phyloP scores from a whole-genome alignment of 108 stramenopile genomes.

The Pseudonitzschia multiseries region DNA sequence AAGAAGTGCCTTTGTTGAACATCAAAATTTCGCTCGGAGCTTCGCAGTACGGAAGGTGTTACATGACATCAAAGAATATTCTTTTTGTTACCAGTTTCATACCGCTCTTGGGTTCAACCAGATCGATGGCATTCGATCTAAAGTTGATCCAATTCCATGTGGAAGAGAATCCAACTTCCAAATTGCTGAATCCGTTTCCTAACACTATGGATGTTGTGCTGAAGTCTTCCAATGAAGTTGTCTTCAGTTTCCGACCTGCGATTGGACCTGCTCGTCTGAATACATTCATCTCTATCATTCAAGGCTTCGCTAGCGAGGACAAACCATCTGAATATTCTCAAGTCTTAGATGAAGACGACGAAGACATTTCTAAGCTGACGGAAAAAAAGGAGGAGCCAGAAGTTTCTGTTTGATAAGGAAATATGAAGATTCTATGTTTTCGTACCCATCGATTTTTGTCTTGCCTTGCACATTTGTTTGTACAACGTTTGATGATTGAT shows the following conservation, averaged over 20 bases:
- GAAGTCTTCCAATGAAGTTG: conserved; percentile 35
- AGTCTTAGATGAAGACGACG: conserved; percentile 17
- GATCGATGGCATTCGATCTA: conserved; percentile 52
- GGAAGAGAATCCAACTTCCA: conserved; percentile 40
- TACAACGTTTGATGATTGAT: too few relatives aligned
- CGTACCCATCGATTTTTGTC: too few relatives aligned
- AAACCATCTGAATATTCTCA: conserved; percentile 28
- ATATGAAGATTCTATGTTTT: too few relatives aligned
- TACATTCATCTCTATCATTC: conserved; percentile 71
- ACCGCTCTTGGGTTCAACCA: conserved; percentile 68
- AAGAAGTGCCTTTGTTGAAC: conserved; percentile 69
- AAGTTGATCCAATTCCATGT: conserved; percentile 69
- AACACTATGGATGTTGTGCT: conserved; percentile 54
- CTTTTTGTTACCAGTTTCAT: conserved; percentile 67
- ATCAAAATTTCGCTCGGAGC: conserved; percentile 70
- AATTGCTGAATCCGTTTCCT: conserved; percentile 70
- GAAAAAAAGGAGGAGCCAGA: conserved; percentile 1
- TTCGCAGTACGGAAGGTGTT: conserved; percentile 67
- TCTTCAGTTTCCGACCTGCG: conserved; percentile 74
- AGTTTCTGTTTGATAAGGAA: background rate
- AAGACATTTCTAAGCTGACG: background rate
- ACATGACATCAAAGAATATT: conserved; percentile 61
- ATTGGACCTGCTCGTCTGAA: conserved; percentile 66
- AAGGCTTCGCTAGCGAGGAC: conserved; percentile 38
- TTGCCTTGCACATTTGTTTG: too few relatives aligned